phyloP scores from a whole-genome alignment of 179 eudicot genomes.

The Nepenthes alata region DNA sequence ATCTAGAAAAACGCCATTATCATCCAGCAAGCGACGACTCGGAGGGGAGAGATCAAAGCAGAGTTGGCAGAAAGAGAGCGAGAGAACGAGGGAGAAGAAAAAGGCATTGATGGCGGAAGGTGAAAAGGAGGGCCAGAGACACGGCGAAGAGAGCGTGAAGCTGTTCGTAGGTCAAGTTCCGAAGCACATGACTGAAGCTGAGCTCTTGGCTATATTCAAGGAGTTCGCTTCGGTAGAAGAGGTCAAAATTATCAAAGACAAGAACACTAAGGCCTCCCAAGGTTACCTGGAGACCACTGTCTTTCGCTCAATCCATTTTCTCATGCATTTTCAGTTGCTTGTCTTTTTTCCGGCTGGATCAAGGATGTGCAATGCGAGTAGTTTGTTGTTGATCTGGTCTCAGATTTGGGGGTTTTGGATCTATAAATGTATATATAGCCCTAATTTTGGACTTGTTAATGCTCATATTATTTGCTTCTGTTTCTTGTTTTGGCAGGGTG shows the following conservation, averaged over 20 bases:
- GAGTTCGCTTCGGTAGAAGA: slow-evolving; percentile 73
- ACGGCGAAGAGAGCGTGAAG: slow-evolving; percentile 72
- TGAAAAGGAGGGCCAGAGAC: slow-evolving; percentile 10
- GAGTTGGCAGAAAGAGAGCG: slow-evolving; percentile 2
- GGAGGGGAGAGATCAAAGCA: slow-evolving; percentile 10
- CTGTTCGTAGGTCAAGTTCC: slow-evolving; percentile 96
- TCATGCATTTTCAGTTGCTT: neutral
- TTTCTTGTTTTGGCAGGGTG: slow-evolving; percentile 41
- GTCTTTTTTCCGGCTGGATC: slow-evolving; percentile 8
- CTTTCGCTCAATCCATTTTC: neutral
- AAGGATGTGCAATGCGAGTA: slow-evolving; percentile 20
- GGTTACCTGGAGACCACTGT: slow-evolving; percentile 24
- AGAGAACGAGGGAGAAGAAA: slow-evolving; percentile 7
- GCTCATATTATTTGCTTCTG: neutral
- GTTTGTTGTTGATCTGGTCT: slow-evolving; percentile 7
- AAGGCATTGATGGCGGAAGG: slow-evolving; percentile 43
- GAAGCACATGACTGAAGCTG: slow-evolving; percentile 63
- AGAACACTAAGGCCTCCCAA: slow-evolving; percentile 69
- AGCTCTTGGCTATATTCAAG: slow-evolving; percentile 51
- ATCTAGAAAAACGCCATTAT: slow-evolving; percentile 32
- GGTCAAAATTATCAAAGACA: slow-evolving; percentile 91
- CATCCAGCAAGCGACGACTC: slow-evolving; percentile 21
- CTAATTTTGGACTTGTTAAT: slow-evolving; percentile 13
- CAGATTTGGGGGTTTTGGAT: slow-evolving; percentile 14
- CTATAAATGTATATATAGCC: slow-evolving; percentile 8